phyloP scores from a whole-genome alignment of 176 grass and related monocot genomes.

The Triticum dicoccoides region DNA sequence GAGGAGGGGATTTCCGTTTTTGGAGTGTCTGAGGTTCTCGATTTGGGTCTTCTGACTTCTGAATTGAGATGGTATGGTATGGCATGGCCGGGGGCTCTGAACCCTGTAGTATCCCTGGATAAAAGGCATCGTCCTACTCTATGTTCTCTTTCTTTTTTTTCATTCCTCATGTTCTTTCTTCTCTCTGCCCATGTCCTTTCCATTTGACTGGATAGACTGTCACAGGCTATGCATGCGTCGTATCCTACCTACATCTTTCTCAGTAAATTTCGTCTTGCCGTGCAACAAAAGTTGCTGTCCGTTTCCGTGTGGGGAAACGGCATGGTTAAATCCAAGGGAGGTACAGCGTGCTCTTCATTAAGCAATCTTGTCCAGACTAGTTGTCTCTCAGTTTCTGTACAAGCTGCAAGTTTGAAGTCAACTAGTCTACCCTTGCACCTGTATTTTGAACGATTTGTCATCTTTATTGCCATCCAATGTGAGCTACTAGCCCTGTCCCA shows the following conservation, averaged over 20 bases:
- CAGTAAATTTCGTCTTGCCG: neutral
- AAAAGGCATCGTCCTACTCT: neutral
- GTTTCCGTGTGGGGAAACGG: neutral
- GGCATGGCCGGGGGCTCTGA: neutral
- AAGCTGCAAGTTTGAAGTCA: neutral
- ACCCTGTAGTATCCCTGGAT: neutral
- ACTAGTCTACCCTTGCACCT: neutral
- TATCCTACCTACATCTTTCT: neutral
- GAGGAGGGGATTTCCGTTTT: constrained; percentile 11
- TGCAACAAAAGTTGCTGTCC: neutral
- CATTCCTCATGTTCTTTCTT: too few species aligned
- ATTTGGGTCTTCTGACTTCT: constrained; percentile 7
- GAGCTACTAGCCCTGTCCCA: neutral
- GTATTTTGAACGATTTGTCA: neutral
- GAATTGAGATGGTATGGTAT: neutral
- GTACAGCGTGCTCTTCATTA: neutral
- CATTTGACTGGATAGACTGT: too few species aligned
- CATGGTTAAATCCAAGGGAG: neutral
- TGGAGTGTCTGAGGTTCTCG: neutral
- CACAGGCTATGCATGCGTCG: neutral
- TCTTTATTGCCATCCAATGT: neutral
- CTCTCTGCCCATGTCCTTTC: too few species aligned
- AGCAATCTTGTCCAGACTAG: neutral
- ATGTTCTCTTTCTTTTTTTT: too few species aligned
- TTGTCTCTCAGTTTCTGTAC: neutral